A percentile compares a stretch with the other conserved stretches of the same genome.
phyloP scores from a whole-genome alignment of 306 rosid genomes.

The Vigna trinervia region DNA sequence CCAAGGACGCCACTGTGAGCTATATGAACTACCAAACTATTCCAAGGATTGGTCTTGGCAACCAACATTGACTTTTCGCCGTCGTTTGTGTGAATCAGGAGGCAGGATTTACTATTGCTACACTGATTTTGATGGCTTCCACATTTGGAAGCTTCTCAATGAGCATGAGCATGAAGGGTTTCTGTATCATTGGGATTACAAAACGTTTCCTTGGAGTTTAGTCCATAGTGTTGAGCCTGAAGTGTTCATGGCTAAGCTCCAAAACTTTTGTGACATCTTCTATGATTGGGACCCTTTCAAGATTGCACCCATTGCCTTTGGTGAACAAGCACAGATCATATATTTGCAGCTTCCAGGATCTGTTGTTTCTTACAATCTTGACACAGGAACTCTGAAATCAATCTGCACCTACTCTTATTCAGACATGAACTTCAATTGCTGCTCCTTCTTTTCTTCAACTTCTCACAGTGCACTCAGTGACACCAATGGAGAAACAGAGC shows the following conservation, averaged over 20 bases:
- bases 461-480: slow-evolving; percentile 3
- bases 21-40: slow-evolving; percentile 42
- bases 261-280: background rate
- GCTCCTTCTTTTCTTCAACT: slow-evolving; percentile 45
- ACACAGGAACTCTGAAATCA: slow-evolving; percentile 18
- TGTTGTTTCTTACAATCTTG: slow-evolving; percentile 45
- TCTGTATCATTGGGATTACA: slow-evolving; percentile 30
- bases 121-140: slow-evolving; percentile 49
- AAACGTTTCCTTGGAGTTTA: slow-evolving; percentile 46
- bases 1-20: slow-evolving; percentile 5
- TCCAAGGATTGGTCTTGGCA: slow-evolving; percentile 44
- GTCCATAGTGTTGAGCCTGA: slow-evolving; percentile 35
- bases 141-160: slow-evolving; percentile 50
- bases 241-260: slow-evolving; percentile 2
- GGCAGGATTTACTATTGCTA: slow-evolving; percentile 51
- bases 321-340: slow-evolving; percentile 30
- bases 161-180: slow-evolving; percentile 30
- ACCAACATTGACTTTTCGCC: slow-evolving; percentile 44
- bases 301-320: slow-evolving; percentile 44
- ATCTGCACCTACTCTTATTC: slow-evolving; percentile 40
- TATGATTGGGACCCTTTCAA: slow-evolving; percentile 45
- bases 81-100: slow-evolving; percentile 48
- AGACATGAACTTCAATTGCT: slow-evolving; percentile 44
- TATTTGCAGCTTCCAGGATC: slow-evolving; percentile 51
- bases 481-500: slow-evolving; percentile 23